These are phyloP conservation scores for Aspergillus vadensis DNA, from an alignment of 2,329 filamentous ascomycete species.

Conservation along the genomic window DNA sequence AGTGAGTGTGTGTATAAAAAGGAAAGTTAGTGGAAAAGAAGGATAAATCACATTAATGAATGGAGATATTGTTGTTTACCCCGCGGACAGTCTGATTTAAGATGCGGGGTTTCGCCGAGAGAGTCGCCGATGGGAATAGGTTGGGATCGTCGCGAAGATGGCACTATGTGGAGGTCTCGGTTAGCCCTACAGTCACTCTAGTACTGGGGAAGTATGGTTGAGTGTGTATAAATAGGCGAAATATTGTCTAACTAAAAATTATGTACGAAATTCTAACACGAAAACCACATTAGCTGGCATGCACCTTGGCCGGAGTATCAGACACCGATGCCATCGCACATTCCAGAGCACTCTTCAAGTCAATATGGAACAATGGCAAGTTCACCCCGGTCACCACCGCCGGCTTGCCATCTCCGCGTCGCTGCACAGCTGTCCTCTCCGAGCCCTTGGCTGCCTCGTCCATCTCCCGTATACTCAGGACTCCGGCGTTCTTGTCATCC, in stretches of 20 bases:
- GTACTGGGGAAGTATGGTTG: too few relatives aligned
- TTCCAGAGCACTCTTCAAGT: conserved; percentile 83
- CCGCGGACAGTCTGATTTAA: too few relatives aligned
- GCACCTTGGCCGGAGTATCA: neutral
- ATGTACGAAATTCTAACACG: neutral
- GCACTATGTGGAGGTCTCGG: neutral
- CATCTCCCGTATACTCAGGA: neutral
- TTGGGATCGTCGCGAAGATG: neutral
- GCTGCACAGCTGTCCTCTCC: neutral
- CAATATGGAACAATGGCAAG: conserved; percentile 86
- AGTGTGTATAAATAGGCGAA: too few relatives aligned
- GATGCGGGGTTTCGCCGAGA: neutral
- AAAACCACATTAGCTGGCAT: neutral
- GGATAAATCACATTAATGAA: too few relatives aligned
- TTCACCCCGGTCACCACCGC: conserved; percentile 79
- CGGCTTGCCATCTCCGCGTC: conserved; percentile 28
- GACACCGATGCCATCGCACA: conserved; percentile 64
- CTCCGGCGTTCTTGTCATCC: neutral
- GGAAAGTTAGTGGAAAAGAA: too few relatives aligned
- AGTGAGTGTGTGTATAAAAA: neutral
- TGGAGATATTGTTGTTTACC: too few relatives aligned
- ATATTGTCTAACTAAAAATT: neutral
- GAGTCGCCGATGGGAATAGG: neutral
- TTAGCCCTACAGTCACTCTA: too few relatives aligned
- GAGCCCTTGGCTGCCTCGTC: neutral